These are phyloP conservation scores for Tillandsia fasciculata DNA, from an alignment of 176 grass and related monocot species.

Conservation along the genomic window DNA sequence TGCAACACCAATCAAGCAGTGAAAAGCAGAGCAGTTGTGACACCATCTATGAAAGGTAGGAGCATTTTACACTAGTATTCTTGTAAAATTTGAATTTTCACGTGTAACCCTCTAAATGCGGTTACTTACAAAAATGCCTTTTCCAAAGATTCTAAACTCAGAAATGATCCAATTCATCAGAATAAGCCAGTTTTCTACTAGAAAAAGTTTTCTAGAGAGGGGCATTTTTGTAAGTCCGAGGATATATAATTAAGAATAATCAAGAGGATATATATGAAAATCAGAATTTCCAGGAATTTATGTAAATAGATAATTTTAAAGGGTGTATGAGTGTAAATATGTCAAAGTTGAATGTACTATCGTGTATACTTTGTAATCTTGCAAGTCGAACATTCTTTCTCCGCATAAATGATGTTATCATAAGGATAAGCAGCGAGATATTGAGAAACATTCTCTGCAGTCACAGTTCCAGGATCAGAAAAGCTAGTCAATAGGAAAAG, in stretches of 20 bases:
- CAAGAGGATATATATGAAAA: no score
- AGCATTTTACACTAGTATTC: not conserved
- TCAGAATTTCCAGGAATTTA: no score
- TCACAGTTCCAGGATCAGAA: slow-evolving; percentile 93
- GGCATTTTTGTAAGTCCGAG: no score
- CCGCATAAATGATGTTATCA: slow-evolving; percentile 68
- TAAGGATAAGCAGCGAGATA: slow-evolving; percentile 87
- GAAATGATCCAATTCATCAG: no score
- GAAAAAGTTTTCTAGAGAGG: no score
- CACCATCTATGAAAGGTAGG: not conserved
- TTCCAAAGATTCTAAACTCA: no score
- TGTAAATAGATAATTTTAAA: no score
- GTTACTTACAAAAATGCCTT: no score
- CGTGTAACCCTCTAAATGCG: no score
- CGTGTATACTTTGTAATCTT: slow-evolving; percentile 64
- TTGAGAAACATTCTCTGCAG: slow-evolving; percentile 65
- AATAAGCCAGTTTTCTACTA: no score
- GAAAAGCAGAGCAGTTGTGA: not conserved
- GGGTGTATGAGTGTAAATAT: no score
- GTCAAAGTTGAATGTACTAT: not conserved
- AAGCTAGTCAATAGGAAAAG: slow-evolving; percentile 94
- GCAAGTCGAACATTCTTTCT: slow-evolving; percentile 97
- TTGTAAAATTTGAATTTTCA: not conserved
- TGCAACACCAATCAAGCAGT: slow-evolving; percentile 22
- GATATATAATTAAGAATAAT: no score